Evolutionary conservation across 352 stramenopile genomes (phyloP), one percentile per base, ranked within the genome.

Genomic region (Globisporangium spinosum): DNA sequence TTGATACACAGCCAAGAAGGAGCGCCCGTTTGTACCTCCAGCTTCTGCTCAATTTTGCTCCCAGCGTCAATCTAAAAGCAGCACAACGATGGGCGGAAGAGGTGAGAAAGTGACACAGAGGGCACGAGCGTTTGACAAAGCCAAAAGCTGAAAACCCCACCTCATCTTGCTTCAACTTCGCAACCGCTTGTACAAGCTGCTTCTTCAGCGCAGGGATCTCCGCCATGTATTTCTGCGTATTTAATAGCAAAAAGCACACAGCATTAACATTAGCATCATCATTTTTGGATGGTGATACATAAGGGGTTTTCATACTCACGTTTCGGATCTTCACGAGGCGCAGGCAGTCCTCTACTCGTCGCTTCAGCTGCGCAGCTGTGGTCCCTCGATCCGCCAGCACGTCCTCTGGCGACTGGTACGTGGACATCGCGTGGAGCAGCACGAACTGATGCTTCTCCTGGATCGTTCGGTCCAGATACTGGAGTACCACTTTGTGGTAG

Each of bases 261-360:
- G 1, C 40, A 40, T 4, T 23, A 43, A 25, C 10, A 35, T 56
- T 5, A 55, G 27, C 27, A 32, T 20, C 29, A 43, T 29, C 29
- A 43, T 29, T 23, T 9, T 62, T 8, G 10, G 2, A 20, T 38
- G 20, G 8, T n/a, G 6, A 61, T 17, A 2, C 8, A n/a, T 4
- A 12, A 20, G 9, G 15, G 15, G 4, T 57, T 29, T 5, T 13
- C 53, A 61, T 5, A 86, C 82, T 76, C 78, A 94, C 86, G 67
- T 94, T 94, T 65, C 84, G 81, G 20, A 90, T 74, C 78, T 87
- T 84, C 27, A 91, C 76, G 8, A 93, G 69, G n/a, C 82, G 80
- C 60, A 94, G 70, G 29, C 81, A 87, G 43, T 89, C 83, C 59
- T 90, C 81, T 5, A 80, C 71, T 45, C 75, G 83, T 49, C 87